A percentile compares a stretch with the other conserved stretches of the same genome.
Evolutionary conservation across 2,329 filamentous ascomycete genomes (phyloP).

Genomic region (Ceratocystis diversiconidia): DNA sequence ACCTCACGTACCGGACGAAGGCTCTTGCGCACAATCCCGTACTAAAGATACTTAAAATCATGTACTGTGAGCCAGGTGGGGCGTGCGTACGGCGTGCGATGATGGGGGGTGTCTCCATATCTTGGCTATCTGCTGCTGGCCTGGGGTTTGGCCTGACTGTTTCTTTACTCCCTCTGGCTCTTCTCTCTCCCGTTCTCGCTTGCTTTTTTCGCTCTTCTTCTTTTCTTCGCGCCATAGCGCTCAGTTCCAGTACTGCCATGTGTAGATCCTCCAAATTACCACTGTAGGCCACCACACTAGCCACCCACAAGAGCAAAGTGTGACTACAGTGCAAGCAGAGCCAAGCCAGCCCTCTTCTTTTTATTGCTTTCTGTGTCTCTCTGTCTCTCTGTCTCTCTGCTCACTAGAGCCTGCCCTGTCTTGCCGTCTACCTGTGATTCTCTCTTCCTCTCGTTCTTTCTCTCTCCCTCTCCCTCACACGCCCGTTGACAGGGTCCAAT

Average conservation of each 20-base stretch:
- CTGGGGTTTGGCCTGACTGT: neutral
- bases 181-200: neutral
- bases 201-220: neutral
- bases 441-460: neutral
- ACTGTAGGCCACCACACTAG: neutral
- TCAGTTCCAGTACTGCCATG: neutral
- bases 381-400: neutral
- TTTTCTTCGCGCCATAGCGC: neutral
- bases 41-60: slow-evolving; percentile 5
- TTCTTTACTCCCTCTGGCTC: neutral
- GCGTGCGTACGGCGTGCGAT: neutral
- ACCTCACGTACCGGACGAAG: neutral
- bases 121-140: no score
- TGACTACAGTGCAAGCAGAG: neutral
- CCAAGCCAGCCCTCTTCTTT: neutral
- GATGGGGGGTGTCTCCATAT: neutral
- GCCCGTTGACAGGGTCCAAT: neutral
- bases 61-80: neutral
- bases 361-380: neutral
- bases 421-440: neutral
- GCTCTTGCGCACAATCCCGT: slow-evolving; percentile 6
- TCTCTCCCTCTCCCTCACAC: neutral
- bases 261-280: neutral
- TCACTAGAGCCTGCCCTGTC: neutral
- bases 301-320: neutral